A percentile compares a stretch with the other conserved stretches of the same genome.
These are phyloP conservation scores for Nepenthes mirabilis DNA, from an alignment of 148 eudicot species.

Conservation along the genomic window DNA sequence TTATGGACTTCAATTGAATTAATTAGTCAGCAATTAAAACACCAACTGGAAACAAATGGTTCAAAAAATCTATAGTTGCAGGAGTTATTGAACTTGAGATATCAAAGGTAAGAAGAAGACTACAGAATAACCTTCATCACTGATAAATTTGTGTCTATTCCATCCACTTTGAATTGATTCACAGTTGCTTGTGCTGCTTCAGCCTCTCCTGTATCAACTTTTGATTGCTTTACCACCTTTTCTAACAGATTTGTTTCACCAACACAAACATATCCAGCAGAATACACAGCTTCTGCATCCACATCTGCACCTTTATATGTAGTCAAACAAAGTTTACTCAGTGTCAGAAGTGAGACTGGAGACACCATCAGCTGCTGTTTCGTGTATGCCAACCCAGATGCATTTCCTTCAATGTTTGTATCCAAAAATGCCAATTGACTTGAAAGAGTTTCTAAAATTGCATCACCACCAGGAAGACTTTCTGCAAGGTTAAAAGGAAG, in stretches of 20 bases:
- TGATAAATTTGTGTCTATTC: slow-evolving; percentile 74
- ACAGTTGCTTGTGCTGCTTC: slow-evolving; percentile 81
- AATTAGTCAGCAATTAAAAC: no score
- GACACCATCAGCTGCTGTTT: slow-evolving; percentile 15
- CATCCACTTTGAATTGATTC: slow-evolving; percentile 84
- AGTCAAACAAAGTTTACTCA: slow-evolving; percentile 33
- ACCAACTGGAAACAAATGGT: no score
- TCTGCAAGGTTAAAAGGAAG: slow-evolving; percentile 71
- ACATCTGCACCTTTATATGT: slow-evolving; percentile 18
- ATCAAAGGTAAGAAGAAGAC: slow-evolving; percentile 1
- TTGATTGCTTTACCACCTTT: slow-evolving; percentile 49
- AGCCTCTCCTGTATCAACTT: slow-evolving; percentile 50
- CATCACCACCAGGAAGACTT: slow-evolving; percentile 80
- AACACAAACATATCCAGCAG: slow-evolving; percentile 39
- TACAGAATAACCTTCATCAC: slow-evolving; percentile 51
- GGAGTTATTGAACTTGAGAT: neutral
- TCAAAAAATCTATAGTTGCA: no score
- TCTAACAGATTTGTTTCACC: slow-evolving; percentile 62
- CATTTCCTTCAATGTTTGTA: slow-evolving; percentile 22
- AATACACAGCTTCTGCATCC: slow-evolving; percentile 24
- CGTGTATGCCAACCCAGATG: slow-evolving; percentile 17
- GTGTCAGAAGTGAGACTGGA: slow-evolving; percentile 44
- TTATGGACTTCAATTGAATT: no score
- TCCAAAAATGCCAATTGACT: slow-evolving; percentile 34
- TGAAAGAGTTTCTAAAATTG: slow-evolving; percentile 53